Evolutionary conservation across 805 yeast species (phyloP).

Genomic region (Schwanniomyces vanrijiae): DNA sequence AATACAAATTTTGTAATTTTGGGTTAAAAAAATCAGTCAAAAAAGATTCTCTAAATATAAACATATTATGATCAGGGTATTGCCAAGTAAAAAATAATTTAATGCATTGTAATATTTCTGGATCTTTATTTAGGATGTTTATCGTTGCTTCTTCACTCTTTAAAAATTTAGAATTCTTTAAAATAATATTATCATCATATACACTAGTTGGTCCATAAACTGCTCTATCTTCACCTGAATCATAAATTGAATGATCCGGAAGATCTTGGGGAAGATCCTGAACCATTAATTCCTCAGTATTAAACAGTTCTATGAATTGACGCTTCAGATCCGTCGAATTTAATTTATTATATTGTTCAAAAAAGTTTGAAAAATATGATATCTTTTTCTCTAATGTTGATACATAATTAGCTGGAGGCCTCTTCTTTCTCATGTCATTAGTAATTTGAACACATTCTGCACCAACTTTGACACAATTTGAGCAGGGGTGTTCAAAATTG

Average conservation of each 20-base stretch:
- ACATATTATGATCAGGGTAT: conserved; percentile 63
- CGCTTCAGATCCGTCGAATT: conserved; percentile 18
- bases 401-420: conserved; percentile 53
- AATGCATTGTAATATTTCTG: conserved; percentile 34
- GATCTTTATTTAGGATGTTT: conserved; percentile 31
- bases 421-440: conserved; percentile 50
- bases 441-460: conserved; percentile 48
- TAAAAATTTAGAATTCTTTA: conserved; percentile 13
- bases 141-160: conserved; percentile 18
- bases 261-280: neutral
- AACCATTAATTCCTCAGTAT: conserved; percentile 12
- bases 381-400: conserved; percentile 39
- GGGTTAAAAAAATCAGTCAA: conserved; percentile 61
- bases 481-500: conserved; percentile 49
- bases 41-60: conserved; percentile 64
- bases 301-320: conserved; percentile 18
- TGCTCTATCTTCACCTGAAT: conserved; percentile 27
- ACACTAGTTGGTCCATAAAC: conserved; percentile 49
- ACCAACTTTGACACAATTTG: conserved; percentile 42
- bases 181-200: conserved; percentile 32
- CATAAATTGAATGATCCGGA: conserved; percentile 6
- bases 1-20: conserved; percentile 49
- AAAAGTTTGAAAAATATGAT: conserved; percentile 20
- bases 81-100: conserved; percentile 60
- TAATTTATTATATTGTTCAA: conserved; percentile 23